These are phyloP conservation scores for Russula foetens DNA, from an alignment of 768 basidiomycete genomes.

Conservation along the genomic window DNA sequence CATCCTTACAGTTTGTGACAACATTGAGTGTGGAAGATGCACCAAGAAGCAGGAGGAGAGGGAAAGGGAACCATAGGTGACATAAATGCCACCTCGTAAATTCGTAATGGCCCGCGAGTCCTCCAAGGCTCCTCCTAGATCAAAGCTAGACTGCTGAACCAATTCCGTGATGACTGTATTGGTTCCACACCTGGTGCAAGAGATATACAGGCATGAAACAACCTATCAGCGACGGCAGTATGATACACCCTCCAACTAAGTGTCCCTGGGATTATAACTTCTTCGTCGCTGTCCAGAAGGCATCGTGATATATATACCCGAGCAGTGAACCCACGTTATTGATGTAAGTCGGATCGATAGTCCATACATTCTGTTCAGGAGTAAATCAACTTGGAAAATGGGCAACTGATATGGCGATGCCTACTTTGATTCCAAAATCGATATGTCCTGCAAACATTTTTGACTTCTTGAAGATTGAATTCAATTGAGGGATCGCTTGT, in stretches of 20 bases:
- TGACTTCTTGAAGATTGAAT: constrained; percentile 84
- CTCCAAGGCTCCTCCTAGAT: background rate
- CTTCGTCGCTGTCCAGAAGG: constrained; percentile 76
- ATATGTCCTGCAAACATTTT: constrained; percentile 58
- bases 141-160: background rate
- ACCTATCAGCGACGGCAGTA: background rate
- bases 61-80: no score
- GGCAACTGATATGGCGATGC: constrained; percentile 24
- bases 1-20: no score
- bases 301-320: constrained; percentile 73
- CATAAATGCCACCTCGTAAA: no score
- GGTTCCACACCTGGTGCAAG: background rate
- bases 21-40: no score
- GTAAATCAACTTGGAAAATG: background rate
- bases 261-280: constrained; percentile 5
- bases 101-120: background rate
- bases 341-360: constrained; percentile 80
- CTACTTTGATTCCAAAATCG: constrained; percentile 76
- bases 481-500: constrained; percentile 80
- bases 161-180: background rate
- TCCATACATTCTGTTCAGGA: constrained; percentile 61
- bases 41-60: no score
- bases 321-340: constrained; percentile 77
- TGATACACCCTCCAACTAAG: background rate
- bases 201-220: background rate